Evolutionary conservation across 148 eudicot genomes (phyloP).

Genomic region (Chenopodium berlandieri): DNA sequence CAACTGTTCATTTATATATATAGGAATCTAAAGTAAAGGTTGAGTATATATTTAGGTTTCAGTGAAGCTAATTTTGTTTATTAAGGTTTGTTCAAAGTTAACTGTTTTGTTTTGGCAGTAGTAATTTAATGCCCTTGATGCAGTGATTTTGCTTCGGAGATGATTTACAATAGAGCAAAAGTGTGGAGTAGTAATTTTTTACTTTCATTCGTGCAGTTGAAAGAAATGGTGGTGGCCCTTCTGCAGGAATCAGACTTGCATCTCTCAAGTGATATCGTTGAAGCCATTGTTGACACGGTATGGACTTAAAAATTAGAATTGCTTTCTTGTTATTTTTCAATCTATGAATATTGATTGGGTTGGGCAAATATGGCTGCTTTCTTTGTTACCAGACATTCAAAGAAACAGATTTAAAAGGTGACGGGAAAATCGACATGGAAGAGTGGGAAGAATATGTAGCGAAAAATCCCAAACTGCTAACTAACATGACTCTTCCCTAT

Average conservation of each 20-base stretch:
- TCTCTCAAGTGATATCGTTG: conserved; percentile 36
- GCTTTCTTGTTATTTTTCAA: background rate
- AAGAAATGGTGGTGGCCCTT: conserved; percentile 44
- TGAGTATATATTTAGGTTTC: background rate
- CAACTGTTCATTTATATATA: background rate
- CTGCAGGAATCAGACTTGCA: conserved; percentile 38
- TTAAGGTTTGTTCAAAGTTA: background rate
- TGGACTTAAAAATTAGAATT: background rate
- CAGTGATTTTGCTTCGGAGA: background rate
- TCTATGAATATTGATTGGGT: background rate
- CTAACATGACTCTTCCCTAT: conserved; percentile 45
- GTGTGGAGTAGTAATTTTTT: background rate
- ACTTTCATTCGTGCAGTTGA: conserved; percentile 26
- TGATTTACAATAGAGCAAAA: background rate
- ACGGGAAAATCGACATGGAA: conserved; percentile 39
- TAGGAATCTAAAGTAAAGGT: background rate
- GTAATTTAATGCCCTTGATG: background rate
- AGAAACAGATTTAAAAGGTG: conserved; percentile 37
- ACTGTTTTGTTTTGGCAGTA: background rate
- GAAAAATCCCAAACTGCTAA: conserved; percentile 35
- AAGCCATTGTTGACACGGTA: conserved; percentile 41
- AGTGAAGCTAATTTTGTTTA: background rate
- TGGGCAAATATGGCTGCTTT: background rate
- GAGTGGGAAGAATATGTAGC: conserved; percentile 40
- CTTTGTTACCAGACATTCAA: conserved; percentile 28